Base-by-base conservation (phyloP, 768 basidiomycete genomes). In the Auriscalpium orientale region DNA sequence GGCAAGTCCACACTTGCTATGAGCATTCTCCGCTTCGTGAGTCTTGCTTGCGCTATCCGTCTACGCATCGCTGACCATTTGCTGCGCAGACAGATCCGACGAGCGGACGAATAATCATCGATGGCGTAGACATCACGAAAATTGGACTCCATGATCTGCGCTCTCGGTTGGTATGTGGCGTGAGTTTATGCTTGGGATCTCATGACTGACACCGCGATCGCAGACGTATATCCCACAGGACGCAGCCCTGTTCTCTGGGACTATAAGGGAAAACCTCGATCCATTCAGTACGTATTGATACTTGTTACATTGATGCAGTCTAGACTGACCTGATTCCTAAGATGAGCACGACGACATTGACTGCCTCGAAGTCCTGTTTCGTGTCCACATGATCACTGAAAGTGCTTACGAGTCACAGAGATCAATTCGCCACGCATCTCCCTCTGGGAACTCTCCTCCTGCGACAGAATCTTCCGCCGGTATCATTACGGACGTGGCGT, bases 111-210 rank as follows among this genome's bases (percentile, higher is more conserved):
- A 92, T 97, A 50, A 33, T 89, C 48, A 84, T 95, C 18, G 93
- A 94, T 59, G 93, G 91, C 5, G 84, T 95, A 56, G 92, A 95
- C 64, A 91, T 93, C 51, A 85, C 85, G 1, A 84, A 74, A 4
- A 93, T 97, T 55, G 91, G 92, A 11, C 71, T 94, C n/a, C 82
- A 91, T 64, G 92, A 93, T 66, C 66, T 95, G 58, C 78, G 89
- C 16, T 85, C 87, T 1, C 79, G 84, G 58, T 61, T 89, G 68
- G 85, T 87, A 65, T 66, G 83, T 71, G n/a, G n/a, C 22, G 11
- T 50, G 53, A 40, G 52, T 54, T 47, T 38, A 16, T 16, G 53
- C 37, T 46, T 6, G 49, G 35, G 53, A 59, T 45, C 51, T 58
- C 8, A 59, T 56, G 20, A 21, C 45, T 33, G 60, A 35, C n/a